Base-by-base conservation (phyloP, 805 yeast genomes). In the Saccharomycopsis sp. region DNA sequence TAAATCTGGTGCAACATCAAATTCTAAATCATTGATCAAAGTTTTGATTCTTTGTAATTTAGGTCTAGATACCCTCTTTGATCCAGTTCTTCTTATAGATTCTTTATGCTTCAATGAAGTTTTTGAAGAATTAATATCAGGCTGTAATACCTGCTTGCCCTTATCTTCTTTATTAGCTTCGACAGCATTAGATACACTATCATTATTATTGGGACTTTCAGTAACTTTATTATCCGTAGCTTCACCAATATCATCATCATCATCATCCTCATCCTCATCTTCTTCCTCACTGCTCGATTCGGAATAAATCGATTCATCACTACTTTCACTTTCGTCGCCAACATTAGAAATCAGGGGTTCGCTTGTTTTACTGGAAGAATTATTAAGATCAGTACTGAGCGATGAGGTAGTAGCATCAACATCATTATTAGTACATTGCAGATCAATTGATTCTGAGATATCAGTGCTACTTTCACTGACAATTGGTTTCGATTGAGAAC, bases 1-100 rank as follows among this genome's bases (percentile, higher is more conserved):
- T 14, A 44, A 38, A 33, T 46, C 49, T 5, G 48, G 45, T 5
- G 28, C 42, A 2, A 30, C 32, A 12, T 40, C 49, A 33, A 23
- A 40, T 23, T 62, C 53, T 41, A 62, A 51, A 31, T 53, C 49
- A 46, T 57, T 49, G 39, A 64, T 42, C 40, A 63, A 48, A 15
- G 66, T 62, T 28, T 42, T 39, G 5, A 44, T 21, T 14, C 41
- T 34, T n/a, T 30, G 21, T 14, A 42, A 32, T 17, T 29, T 35
- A 20, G 44, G 44, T 36, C 39, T 38, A 10, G 34, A 18, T 6
- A 8, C 5, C 21, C 9, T 28, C 17, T 28, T 28, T 12, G 31
- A 28, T 9, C 14, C 17, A 28, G 31, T 28, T 28, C 31, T 28
- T 25, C n/a, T n/a, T n/a, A n/a, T n/a, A n/a, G n/a, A n/a, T 8